A percentile compares a stretch with the other conserved stretches of the same genome.
phyloP scores from a whole-genome alignment of 2,329 filamentous ascomycete genomes.

The Aureobasidium zeae region DNA sequence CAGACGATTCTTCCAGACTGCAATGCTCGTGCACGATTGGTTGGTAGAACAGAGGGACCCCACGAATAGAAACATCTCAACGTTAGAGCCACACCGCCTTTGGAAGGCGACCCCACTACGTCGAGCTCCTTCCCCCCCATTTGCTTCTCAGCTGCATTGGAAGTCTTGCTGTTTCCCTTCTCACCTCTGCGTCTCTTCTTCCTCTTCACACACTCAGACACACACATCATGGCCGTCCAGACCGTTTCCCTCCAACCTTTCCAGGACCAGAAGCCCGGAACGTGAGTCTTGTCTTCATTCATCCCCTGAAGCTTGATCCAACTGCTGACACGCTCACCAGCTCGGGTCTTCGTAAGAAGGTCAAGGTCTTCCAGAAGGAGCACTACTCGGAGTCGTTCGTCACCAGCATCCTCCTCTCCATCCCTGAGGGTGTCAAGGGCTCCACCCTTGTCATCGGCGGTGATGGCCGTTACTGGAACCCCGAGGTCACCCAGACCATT shows the following conservation, averaged over 20 bases:
- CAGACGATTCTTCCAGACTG: conserved; percentile 3
- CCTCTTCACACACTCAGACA: conserved; percentile 8
- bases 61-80: conserved; percentile 10
- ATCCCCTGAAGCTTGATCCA: not conserved
- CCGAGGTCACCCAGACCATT: conserved; percentile 91
- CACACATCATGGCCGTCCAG: conserved; percentile 57
- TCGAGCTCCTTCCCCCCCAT: too few relatives aligned
- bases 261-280: conserved; percentile 96
- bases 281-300: conserved; percentile 54
- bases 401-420: conserved; percentile 86
- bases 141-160: too few relatives aligned
- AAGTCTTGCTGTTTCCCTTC: conserved; percentile 3
- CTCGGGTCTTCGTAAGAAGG: conserved; percentile 97
- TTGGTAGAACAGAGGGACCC: not conserved
- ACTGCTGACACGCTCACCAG: conserved; percentile 39
- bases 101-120: conserved; percentile 2
- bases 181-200: not conserved
- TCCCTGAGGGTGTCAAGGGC: conserved; percentile 83
- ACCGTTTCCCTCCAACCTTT: conserved; percentile 78
- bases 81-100: conserved; percentile 9
- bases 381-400: conserved; percentile 97
- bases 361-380: conserved; percentile 89
- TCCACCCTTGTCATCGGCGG: conserved; percentile 93
- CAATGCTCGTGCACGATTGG: not conserved
- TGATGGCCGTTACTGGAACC: conserved; percentile 95